Evolutionary conservation across 129 eudicot species (phyloP).

Genomic region (Lactuca sativa): DNA sequence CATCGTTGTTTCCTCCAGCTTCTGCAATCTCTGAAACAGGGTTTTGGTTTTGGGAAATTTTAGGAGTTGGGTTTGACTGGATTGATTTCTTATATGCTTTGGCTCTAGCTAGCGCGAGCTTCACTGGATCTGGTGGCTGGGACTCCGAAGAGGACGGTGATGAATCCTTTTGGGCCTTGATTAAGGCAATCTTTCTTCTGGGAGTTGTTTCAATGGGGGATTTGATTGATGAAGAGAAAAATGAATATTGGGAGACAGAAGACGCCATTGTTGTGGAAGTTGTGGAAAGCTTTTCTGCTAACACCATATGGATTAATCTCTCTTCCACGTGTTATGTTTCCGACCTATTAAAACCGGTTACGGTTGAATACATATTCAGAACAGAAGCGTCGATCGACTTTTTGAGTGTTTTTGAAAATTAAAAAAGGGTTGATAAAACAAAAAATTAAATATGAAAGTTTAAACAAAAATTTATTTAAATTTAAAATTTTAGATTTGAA

Average conservation of each 20-base stretch:
- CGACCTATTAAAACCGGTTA: slow-evolving; percentile 1
- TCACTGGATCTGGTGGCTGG: slow-evolving; percentile 47
- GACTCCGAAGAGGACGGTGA: slow-evolving; percentile 35
- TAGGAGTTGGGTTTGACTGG: slow-evolving; percentile 27
- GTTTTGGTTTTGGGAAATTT: slow-evolving; percentile 29
- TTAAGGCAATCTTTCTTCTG: slow-evolving; percentile 24
- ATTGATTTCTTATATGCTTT: slow-evolving; percentile 52
- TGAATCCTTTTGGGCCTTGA: slow-evolving; percentile 43
- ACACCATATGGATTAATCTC: slow-evolving; percentile 24
- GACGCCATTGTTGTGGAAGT: slow-evolving; percentile 42
- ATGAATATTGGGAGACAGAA: slow-evolving; percentile 47
- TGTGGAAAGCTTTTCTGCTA: slow-evolving; percentile 17
- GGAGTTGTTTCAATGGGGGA: slow-evolving; percentile 37
- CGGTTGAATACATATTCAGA: no score
- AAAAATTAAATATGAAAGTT: no score
- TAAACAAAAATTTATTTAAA: no score
- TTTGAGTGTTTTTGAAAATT: no score
- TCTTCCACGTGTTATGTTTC: slow-evolving; percentile 26
- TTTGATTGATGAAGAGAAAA: slow-evolving; percentile 36
- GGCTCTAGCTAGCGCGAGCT: slow-evolving; percentile 75
- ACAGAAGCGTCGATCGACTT: no score
- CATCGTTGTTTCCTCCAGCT: slow-evolving; percentile 30
- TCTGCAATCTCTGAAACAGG: slow-evolving; percentile 30
- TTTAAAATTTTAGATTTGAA: no score
- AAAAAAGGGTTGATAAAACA: no score